Base-by-base conservation (phyloP, 805 yeast genomes). In the Danielia reshetovae region DNA sequence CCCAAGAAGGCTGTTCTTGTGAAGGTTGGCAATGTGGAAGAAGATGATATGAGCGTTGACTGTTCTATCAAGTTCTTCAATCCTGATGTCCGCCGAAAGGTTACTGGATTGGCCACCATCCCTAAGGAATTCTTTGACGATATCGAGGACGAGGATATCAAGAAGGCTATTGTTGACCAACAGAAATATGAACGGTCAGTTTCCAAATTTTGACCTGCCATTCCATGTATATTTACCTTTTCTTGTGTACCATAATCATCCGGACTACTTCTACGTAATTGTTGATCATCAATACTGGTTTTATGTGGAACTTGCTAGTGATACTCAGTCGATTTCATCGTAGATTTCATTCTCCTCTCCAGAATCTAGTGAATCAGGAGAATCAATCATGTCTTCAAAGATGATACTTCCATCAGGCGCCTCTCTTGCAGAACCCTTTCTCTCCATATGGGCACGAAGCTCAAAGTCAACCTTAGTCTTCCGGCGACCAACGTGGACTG, bases 61-160 rank as follows among this genome's bases (percentile, higher is more conserved):
- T 60, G 24, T 68, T 70, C 44, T 79, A 75, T 38, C 9, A 46
- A 38, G 1, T 60, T 70, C 32, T 52, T 70, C 21, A 51, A 59
- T 27, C 69, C 73, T 32, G 62, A 75, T 19, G 67, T 78, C 38
- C 62, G 76, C 31, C 60, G 61, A 18, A 71, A 62, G 43, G 57
- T 60, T n/a, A 83, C 94, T 0, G 95, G 95, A 0, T 64, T 88
- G 43, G 56, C 58, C 3, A 67, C 72, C 36, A 77, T 88, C 2
- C 77, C 84, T 1, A 50, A 59, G 11, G 77, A 72, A 8, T 51
- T 87, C 1, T 81, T 79, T 42, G 79, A 71, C 8, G 83, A 66
- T 18, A 48, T 73, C 15, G 60, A 57, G 22, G 77, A 71, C 42
- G 81, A 75, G 23, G 80, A 77, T 6, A 66, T 75, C 1, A 71